Evolutionary conservation across 306 rosid species (phyloP), one percentile per base, ranked within the genome.

Genomic region (Fagus crenata): DNA sequence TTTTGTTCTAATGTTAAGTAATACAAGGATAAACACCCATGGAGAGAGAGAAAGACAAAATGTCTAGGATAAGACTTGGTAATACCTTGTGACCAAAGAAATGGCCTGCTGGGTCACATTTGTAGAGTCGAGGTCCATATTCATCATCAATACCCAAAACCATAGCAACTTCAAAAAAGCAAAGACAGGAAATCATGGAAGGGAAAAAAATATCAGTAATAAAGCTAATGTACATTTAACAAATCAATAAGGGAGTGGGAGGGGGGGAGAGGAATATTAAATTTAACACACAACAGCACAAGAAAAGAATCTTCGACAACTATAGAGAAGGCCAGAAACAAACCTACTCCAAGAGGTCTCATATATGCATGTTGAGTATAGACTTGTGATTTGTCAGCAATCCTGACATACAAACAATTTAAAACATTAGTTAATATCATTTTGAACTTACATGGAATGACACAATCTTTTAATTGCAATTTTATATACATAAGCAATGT

Each of bases 271-370:
- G 31, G n/a, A 46, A 33, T 15, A 8, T 12, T 6, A 18, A 53
- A 60, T 35, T 15, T 17, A 36, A 49, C 7, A 80, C 39, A 64
- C 41, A 14, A 67, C 60, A 79, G 7, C 63, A 41, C 11, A 22
- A 69, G 70, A 15, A 59, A 8, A 11, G 14, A 72, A 40, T 33
- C 5, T 41, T 40, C 49, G 43, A 51, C 75, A 37, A 14, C 22
- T 2, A 35, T 56, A 56, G 76, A 63, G 81, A 39, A 59, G 72
- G 73, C 33, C 7, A 75, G 85, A 67, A 73, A 81, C 90, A 31
- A 63, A 92, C 99, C 99, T 67, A 96, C 98, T 85, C 99, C 99
- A 76, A 96, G 97, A 4, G 99, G 99, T 84, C 99, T 91, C 99
- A 96, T 96, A 72, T 96, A 96, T 65, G 99, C 99, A 91, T 96